Evolutionary conservation across 2,329 filamentous ascomycete species (phyloP).

Genomic region (Arthrinium phaeospermum): DNA sequence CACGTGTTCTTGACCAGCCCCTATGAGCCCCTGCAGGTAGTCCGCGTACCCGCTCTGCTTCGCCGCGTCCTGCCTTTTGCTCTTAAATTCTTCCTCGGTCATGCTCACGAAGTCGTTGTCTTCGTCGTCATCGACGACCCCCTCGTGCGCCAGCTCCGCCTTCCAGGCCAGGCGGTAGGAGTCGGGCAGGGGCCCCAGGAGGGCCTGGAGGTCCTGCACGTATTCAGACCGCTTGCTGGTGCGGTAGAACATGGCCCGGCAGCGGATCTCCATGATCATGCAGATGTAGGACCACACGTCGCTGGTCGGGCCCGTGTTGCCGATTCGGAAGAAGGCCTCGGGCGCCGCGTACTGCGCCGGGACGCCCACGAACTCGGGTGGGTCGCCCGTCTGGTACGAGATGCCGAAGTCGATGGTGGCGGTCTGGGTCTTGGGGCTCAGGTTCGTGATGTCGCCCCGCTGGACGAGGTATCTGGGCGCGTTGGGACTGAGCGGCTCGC

Average conservation of each 20-base stretch:
- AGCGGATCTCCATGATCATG: neutral
- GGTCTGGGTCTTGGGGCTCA: neutral
- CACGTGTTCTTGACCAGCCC: neutral
- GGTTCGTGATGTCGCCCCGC: neutral
- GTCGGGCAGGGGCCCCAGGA: constrained; percentile 14
- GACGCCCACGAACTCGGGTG: neutral
- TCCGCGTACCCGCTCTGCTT: neutral
- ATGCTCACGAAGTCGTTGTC: neutral
- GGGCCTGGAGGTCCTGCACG: neutral
- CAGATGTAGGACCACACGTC: constrained; percentile 14
- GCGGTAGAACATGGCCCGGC: neutral
- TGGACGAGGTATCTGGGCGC: constrained; percentile 16
- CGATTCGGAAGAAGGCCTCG: constrained; percentile 3
- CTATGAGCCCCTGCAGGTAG: neutral
- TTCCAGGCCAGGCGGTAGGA: neutral
- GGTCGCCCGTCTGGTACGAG: neutral
- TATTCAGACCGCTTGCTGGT: neutral
- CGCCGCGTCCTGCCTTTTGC: neutral
- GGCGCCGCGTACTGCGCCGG: constrained; percentile 8
- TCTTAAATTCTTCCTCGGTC: neutral
- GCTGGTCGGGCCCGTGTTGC: neutral
- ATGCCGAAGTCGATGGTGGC: constrained; percentile 15
- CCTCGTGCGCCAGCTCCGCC: neutral
- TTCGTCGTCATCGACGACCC: neutral
- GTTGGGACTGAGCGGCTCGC: neutral